Percentiles rank a stretch among this genome's conserved stretches.
phyloP scores from a whole-genome alignment of 1,139 yeast genomes.

The Blastobotrys apis region DNA sequence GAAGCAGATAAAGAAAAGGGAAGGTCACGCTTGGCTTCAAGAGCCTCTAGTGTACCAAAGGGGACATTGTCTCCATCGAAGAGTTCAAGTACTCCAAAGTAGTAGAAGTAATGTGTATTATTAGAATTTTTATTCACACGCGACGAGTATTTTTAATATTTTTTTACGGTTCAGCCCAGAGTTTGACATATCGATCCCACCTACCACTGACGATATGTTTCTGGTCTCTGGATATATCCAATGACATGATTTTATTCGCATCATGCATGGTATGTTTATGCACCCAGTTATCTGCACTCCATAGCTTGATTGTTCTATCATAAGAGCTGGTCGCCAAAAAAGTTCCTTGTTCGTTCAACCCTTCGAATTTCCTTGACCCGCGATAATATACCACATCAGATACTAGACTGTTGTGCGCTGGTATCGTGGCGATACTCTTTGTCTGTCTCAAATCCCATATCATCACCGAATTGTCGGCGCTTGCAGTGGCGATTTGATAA shows the following conservation, averaged over 20 bases:
- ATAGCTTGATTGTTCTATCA: constrained; percentile 51
- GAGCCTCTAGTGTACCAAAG: constrained; percentile 21
- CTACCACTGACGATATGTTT: constrained; percentile 58
- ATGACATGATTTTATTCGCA: constrained; percentile 67
- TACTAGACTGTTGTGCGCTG: constrained; percentile 73
- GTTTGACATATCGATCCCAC: constrained; percentile 75
- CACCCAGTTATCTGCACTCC: constrained; percentile 75
- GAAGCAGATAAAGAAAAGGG: constrained; percentile 31
- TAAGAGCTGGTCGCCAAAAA: constrained; percentile 61
- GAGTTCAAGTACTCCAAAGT: background rate
- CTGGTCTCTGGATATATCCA: constrained; percentile 51
- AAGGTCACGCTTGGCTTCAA: constrained; percentile 33
- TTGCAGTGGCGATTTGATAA: constrained; percentile 69
- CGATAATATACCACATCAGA: constrained; percentile 60
- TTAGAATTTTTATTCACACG: no score
- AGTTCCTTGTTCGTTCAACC: constrained; percentile 39
- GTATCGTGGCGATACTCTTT: constrained; percentile 49
- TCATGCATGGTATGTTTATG: constrained; percentile 52
- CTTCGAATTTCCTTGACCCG: constrained; percentile 27
- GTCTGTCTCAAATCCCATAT: constrained; percentile 78
- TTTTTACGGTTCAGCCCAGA: constrained; percentile 42
- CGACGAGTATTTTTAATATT: constrained; percentile 10
- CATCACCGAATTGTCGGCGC: constrained; percentile 76
- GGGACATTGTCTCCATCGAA: constrained; percentile 10
- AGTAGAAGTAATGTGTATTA: no score